Percentiles rank a stretch among this genome's conserved stretches.
Evolutionary conservation across 495 filamentous ascomycete genomes (phyloP).

Genomic region (Xylona heveae): DNA sequence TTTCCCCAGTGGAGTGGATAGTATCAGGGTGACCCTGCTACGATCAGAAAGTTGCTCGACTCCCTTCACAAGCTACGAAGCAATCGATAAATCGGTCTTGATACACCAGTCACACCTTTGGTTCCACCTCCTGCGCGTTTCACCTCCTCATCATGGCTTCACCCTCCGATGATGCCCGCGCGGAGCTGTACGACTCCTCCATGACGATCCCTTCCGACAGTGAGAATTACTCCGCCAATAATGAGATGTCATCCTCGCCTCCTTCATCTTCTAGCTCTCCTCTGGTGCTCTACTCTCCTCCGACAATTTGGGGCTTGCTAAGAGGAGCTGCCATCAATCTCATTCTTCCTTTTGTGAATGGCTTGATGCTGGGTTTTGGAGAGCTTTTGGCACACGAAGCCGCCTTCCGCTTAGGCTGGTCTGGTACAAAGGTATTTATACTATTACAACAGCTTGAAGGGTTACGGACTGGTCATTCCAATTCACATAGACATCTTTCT

Average conservation of each 20-base stretch:
- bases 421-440: conserved; percentile 57
- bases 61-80: too few species aligned
- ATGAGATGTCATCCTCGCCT: conserved; percentile 30
- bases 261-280: conserved; percentile 49
- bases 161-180: conserved; percentile 21
- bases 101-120: conserved; percentile 19
- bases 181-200: conserved; percentile 54
- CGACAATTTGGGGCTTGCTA: conserved; percentile 64
- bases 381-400: conserved; percentile 92
- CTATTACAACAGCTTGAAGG: not conserved
- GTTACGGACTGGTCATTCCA: not conserved
- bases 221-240: conserved; percentile 58
- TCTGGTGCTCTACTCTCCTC: conserved; percentile 73
- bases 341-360: conserved; percentile 86
- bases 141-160: conserved; percentile 23
- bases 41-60: conserved; percentile 3
- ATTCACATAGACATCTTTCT: not conserved
- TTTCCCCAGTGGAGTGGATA: too few species aligned
- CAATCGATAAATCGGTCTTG: too few species aligned
- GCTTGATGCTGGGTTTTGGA: conserved; percentile 93
- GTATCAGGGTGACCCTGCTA: too few species aligned
- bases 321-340: conserved; percentile 90
- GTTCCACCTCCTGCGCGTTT: conserved; percentile 1
- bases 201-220: conserved; percentile 78
- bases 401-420: conserved; percentile 83